These are phyloP conservation scores for Ophiostoma populinum DNA, from an alignment of 2,329 filamentous ascomycete species.

Conservation along the genomic window DNA sequence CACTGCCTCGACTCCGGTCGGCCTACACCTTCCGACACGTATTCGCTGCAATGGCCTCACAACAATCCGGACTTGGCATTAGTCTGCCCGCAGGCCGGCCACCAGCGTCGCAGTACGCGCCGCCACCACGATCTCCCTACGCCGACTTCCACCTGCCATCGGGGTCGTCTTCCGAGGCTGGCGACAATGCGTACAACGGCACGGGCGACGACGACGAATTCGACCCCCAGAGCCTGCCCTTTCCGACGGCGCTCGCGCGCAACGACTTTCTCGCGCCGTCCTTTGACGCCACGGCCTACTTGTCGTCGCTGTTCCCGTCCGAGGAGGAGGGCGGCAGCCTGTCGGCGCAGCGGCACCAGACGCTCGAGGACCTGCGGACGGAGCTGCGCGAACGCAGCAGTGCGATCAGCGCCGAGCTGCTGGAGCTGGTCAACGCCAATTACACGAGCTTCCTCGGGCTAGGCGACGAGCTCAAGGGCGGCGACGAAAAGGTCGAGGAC, in stretches of 20 bases:
- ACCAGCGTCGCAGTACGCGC: conserved; percentile 14
- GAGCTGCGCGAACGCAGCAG: conserved; percentile 71
- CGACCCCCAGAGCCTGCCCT: conserved; percentile 46
- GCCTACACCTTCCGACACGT: neutral
- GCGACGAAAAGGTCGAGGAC: conserved; percentile 82
- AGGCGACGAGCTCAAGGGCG: conserved; percentile 65
- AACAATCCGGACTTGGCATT: neutral
- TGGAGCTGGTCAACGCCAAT: conserved; percentile 90
- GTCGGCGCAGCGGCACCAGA: conserved; percentile 74
- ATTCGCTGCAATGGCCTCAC: conserved; percentile 6
- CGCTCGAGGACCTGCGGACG: conserved; percentile 76
- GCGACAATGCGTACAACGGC: conserved; percentile 2
- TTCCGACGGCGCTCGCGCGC: conserved; percentile 70
- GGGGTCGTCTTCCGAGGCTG: conserved; percentile 20
- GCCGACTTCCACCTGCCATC: conserved; percentile 26
- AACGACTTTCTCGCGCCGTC: conserved; percentile 59
- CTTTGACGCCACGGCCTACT: conserved; percentile 69
- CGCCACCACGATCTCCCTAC: conserved; percentile 16
- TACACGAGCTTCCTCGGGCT: conserved; percentile 82
- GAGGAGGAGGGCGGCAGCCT: conserved; percentile 14
- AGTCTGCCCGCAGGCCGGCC: conserved; percentile 3
- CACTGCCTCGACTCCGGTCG: neutral
- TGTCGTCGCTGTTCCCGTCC: conserved; percentile 29
- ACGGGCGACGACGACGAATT: conserved; percentile 37
- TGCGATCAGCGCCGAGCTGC: conserved; percentile 65